These are phyloP conservation scores for Stagonosporopsis vannaccii DNA, from an alignment of 2,329 filamentous ascomycete species.

Conservation along the genomic window DNA sequence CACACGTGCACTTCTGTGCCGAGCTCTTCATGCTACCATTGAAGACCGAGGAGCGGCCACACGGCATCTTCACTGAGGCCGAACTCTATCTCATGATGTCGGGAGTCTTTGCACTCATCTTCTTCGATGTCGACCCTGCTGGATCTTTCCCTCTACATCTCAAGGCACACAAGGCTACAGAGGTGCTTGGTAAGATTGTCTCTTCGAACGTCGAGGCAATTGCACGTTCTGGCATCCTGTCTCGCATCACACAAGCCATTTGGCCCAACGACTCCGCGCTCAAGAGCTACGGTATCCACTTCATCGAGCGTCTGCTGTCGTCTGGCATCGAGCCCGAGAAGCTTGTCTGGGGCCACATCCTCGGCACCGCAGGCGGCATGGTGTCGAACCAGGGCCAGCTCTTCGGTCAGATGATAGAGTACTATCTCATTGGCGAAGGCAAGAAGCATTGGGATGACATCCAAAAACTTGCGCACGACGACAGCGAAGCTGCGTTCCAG, in stretches of 20 bases:
- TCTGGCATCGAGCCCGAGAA: constrained; percentile 56
- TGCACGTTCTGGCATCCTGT: constrained; percentile 51
- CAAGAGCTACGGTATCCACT: constrained; percentile 62
- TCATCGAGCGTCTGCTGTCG: constrained; percentile 62
- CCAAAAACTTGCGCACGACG: constrained; percentile 54
- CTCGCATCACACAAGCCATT: constrained; percentile 51
- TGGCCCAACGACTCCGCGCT: constrained; percentile 52
- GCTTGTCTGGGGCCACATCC: constrained; percentile 64
- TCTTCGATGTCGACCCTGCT: constrained; percentile 62
- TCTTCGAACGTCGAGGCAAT: constrained; percentile 59
- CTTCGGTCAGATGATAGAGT: constrained; percentile 65
- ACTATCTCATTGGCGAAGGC: constrained; percentile 60
- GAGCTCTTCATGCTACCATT: constrained; percentile 64
- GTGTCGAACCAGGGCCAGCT: constrained; percentile 65
- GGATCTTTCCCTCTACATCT: constrained; percentile 61
- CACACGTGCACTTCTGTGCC: constrained; percentile 62
- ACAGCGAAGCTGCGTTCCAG: constrained; percentile 54
- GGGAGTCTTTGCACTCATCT: constrained; percentile 61
- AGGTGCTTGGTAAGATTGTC: constrained; percentile 59
- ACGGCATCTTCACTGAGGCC: constrained; percentile 61
- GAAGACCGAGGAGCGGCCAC: constrained; percentile 60
- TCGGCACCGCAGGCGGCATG: constrained; percentile 63
- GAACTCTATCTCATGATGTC: constrained; percentile 63
- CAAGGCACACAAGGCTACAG: constrained; percentile 56
- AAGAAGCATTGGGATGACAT: constrained; percentile 58